Base-by-base conservation (phyloP, 129 eudicot species). In the Artemisia argyi region DNA sequence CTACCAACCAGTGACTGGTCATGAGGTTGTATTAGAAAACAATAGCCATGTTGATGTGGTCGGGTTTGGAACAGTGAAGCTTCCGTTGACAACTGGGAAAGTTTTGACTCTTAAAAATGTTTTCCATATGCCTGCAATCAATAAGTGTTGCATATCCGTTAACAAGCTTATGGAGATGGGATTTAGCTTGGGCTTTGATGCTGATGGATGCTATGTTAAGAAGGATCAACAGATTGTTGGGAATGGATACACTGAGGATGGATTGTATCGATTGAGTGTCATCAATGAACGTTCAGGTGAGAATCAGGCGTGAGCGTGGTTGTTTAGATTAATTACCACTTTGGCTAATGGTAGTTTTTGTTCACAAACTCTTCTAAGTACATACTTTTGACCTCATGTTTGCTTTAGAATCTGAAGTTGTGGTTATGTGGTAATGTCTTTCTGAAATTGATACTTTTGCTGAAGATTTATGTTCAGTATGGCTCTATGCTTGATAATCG, bases 71-170 rank as follows among this genome's bases (percentile, higher is more conserved):
- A 61, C 16, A 30, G 66, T 61, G 47, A 61, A 11, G 19, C 66
- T 60, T 30, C 48, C 7, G 18, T 12, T 61, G 47, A 61, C 47
- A 9, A 12, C 46, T 0, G 66, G 66, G 2, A 28, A 61, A 20
- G 66, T 61, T 26, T 28, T 61, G 66, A 61, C 66, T 61, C 66
- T 61, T 11, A 3, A 42, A 61, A 61, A 61, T 61, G 66, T 61
- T 61, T 30, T 61, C 15, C 66, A 61, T 30, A 61, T 61, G 66
- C 66, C 66, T 28, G 46, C 47, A 61, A 61, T 61, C 3, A 13
- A 0, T 1, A 61, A 61, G 18, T 61, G 66, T 61, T 61, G 46
- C 30, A 10, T 28, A 30, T 61, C 66, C 0, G 66, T 30, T n/a
- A 7, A 16, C 46, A 14, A 28, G 19, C 66, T 61, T 30, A 26